Evolutionary conservation across 352 stramenopile genomes (phyloP).

Genomic region (Phytophthora pisi): DNA sequence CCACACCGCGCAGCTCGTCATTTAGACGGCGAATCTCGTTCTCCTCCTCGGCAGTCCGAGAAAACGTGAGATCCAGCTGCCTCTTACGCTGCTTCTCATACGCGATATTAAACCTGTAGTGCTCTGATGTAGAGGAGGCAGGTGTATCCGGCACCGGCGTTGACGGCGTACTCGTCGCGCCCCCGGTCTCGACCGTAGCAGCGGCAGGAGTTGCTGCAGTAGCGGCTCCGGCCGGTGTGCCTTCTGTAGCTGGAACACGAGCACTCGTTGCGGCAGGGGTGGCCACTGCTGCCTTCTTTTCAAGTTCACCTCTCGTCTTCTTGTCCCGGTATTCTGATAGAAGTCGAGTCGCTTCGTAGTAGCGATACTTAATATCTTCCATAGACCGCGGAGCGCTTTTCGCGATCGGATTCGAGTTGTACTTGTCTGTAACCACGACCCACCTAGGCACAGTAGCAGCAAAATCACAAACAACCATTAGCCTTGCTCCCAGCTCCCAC

Average conservation of each 20-base stretch:
- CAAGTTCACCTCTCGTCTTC: slow-evolving; percentile 18
- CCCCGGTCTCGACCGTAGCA: slow-evolving; percentile 6
- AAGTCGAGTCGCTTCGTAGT: slow-evolving; percentile 63
- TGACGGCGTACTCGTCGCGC: slow-evolving; percentile 14
- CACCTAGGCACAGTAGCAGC: slow-evolving; percentile 38
- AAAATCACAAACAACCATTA: not conserved
- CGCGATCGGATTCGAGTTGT: slow-evolving; percentile 48
- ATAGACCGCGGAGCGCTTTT: slow-evolving; percentile 47
- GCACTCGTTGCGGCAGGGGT: slow-evolving; percentile 5
- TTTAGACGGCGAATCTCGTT: slow-evolving; percentile 63
- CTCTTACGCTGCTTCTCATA: slow-evolving; percentile 81
- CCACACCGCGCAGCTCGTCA: slow-evolving; percentile 59
- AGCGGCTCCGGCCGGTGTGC: slow-evolving; percentile 1
- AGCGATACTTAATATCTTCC: slow-evolving; percentile 78
- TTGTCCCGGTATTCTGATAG: slow-evolving; percentile 50
- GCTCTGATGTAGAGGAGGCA: slow-evolving; percentile 23
- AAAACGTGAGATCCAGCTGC: slow-evolving; percentile 67
- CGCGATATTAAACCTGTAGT: slow-evolving; percentile 62
- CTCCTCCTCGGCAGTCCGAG: slow-evolving; percentile 69
- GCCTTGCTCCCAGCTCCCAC: not conserved
- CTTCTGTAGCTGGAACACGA: slow-evolving; percentile 1
- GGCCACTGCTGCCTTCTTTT: slow-evolving; percentile 11
- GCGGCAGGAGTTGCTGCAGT: slow-evolving; percentile 12
- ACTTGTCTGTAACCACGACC: slow-evolving; percentile 69
- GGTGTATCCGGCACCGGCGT: slow-evolving; percentile 10